Evolutionary conservation across 2,329 filamentous ascomycete genomes (phyloP), one percentile per base, ranked within the genome.

Genomic region (Fonsecaea nubica): DNA sequence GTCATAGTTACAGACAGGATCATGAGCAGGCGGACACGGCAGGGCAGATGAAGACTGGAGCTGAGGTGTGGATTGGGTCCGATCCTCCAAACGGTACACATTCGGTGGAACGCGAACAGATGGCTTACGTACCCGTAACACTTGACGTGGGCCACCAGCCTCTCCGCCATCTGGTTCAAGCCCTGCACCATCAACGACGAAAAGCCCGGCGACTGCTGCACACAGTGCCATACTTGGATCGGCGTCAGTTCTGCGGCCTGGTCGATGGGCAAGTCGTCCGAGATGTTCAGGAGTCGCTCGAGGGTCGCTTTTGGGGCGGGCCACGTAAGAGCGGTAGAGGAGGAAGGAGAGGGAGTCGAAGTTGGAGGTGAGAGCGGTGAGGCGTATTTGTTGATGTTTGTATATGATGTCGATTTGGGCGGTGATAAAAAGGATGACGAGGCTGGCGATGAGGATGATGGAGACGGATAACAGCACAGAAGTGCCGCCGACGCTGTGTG

Each of bases 181-280:
- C 48, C 55, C 1, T 60, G 58, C 0, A 72, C 48, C 4, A 72
- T 72, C 10, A 78, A 36, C 12, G 35, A 45, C 0, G 58, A 33
- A 58, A 77, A 75, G 8, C 69, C 69, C 2, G 70, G 65, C 63
- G 76, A 73, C 25, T 63, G 56, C 12, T 70, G 70, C 8, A 79
- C 72, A 25, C 73, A 65, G 52, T 76, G 72, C 77, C 77, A 78
- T 3, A 75, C 77, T 62, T 80, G 77, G 1, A 79, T 74, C 0
- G 78, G 77, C 1, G 77, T 80, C 2, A 79, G 59, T 38, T 78
- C 76, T 9, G 71, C 71, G 4, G 70, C 65, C n/a, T 53, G 58
- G 25, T 67, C 4, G 73, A 71, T 36, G 62, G 72, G 50, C 71
- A 71, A 40, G 50, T 69, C 4, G n/a, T 62, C 54, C 32, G 73